Evolutionary conservation across 176 grass and related monocot genomes (phyloP), one percentile per base, ranked within the genome.

Genomic region (Metroxylon sagu): DNA sequence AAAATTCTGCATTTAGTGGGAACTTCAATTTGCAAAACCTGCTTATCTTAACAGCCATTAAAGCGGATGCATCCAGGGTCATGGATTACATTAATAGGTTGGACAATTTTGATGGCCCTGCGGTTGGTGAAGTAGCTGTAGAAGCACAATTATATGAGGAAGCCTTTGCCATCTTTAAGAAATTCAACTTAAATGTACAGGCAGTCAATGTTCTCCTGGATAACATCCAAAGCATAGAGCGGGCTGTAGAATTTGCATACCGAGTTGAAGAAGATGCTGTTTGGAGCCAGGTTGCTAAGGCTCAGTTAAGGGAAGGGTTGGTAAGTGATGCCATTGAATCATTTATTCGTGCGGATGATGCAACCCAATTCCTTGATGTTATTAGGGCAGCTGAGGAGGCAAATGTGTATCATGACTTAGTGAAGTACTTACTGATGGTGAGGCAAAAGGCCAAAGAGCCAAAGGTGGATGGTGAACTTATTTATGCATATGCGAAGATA

Each of bases 21-120:
- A 88, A 98, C 53, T 98, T 83, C 56, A 92, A 98, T 69, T 76
- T 98, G 57, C 93, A 98, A 80, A 96, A 98, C 66, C 79, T 92
- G 39, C 93, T 91, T 65, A 92, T 98, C 67, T 77, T 92, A 70
- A 98, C 84, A 55, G 87, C 93, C 16, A 92, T 98, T 71, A 92
- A 91, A 64, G 93, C 87, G 0, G 92, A 97, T 56, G 76, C 92
- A 69, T 90, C 92, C 1, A 88, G 92, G 60, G 87, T 97, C 59
- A 97, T 97, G 92, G 84, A 91, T 39, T 97, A 98, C 60, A 60
- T 97, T 12, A 97, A 97, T 78, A 91, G 92, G 74, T 74, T 97
- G 17, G 87, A 97, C 51, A 97, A 97, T 72, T 97, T 97, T 80
- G 92, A 91, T 83, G 92, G 92, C 21, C 92, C 92, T 72, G 92